A percentile compares a stretch with the other conserved stretches of the same genome.
Evolutionary conservation across 1,284 basidiomycete genomes (phyloP).

Genomic region (Coniophora puteana): DNA sequence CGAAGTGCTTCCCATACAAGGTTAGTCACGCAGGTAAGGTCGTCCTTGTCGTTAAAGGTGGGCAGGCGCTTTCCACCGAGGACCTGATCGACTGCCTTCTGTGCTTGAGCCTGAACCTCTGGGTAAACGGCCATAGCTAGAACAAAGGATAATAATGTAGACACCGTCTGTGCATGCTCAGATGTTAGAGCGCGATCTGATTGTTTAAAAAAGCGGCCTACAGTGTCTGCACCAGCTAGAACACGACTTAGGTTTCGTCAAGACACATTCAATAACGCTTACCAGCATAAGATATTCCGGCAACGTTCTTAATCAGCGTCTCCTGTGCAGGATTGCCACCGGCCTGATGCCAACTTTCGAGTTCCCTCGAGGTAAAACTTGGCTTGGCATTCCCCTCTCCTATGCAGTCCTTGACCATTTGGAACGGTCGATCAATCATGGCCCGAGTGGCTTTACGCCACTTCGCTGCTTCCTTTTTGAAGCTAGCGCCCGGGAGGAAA

Average conservation of each 20-base stretch:
- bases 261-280: too few relatives aligned
- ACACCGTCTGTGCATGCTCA: slow-evolving; percentile 34
- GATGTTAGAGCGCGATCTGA: too few relatives aligned
- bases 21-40: slow-evolving; percentile 34
- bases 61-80: slow-evolving; percentile 31
- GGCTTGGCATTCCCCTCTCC: slow-evolving; percentile 28
- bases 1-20: slow-evolving; percentile 36
- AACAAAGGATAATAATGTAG: slow-evolving; percentile 32
- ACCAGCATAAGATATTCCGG: slow-evolving; percentile 42
- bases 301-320: slow-evolving; percentile 36
- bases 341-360: slow-evolving; percentile 26
- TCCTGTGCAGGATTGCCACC: slow-evolving; percentile 25
- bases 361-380: slow-evolving; percentile 34
- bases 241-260: too few relatives aligned
- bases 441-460: slow-evolving; percentile 34
- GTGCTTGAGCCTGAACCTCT: slow-evolving; percentile 32
- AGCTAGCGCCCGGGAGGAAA: slow-evolving; percentile 35
- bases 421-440: slow-evolving; percentile 40
- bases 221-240: slow-evolving; percentile 9
- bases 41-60: slow-evolving; percentile 29
- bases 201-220: background rate
- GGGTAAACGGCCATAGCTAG: slow-evolving; percentile 35
- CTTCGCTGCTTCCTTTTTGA: slow-evolving; percentile 34
- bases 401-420: slow-evolving; percentile 32
- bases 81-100: slow-evolving; percentile 32